phyloP scores from a whole-genome alignment of 768 basidiomycete genomes.

The Termitomyces sp. region DNA sequence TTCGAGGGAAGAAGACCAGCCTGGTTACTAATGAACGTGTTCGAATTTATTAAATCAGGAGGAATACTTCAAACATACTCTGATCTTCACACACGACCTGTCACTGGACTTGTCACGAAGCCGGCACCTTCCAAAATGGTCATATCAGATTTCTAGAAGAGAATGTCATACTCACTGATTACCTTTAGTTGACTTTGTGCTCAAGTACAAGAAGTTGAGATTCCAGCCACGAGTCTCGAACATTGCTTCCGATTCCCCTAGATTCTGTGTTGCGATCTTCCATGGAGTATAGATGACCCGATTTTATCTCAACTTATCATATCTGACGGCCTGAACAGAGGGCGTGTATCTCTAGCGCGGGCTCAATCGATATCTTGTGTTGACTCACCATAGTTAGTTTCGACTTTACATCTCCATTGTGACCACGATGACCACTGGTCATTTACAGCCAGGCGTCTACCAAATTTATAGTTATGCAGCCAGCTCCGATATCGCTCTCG shows the following conservation, averaged over 20 bases:
- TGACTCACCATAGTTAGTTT: background rate
- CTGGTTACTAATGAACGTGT: too few species aligned
- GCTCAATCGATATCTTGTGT: background rate
- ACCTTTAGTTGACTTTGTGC: background rate
- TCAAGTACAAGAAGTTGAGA: too few species aligned
- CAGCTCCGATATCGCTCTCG: conserved; percentile 12
- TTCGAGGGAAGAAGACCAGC: background rate
- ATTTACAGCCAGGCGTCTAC: conserved; percentile 15
- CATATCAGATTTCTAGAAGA: background rate
- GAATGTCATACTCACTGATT: background rate
- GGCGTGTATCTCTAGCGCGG: background rate
- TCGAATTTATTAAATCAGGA: background rate
- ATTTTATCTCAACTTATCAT: background rate
- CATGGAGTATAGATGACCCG: background rate
- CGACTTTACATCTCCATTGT: background rate
- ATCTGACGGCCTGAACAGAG: background rate
- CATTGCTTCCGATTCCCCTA: background rate
- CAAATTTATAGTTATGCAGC: conserved; percentile 12
- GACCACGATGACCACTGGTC: background rate
- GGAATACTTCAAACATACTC: background rate
- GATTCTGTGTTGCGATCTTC: background rate
- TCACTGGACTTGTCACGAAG: background rate
- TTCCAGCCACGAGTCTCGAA: too few species aligned
- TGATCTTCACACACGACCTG: background rate
- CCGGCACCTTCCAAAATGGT: background rate